Evolutionary conservation across 352 stramenopile genomes (phyloP).

Genomic region (Phytophthora palmivora): DNA sequence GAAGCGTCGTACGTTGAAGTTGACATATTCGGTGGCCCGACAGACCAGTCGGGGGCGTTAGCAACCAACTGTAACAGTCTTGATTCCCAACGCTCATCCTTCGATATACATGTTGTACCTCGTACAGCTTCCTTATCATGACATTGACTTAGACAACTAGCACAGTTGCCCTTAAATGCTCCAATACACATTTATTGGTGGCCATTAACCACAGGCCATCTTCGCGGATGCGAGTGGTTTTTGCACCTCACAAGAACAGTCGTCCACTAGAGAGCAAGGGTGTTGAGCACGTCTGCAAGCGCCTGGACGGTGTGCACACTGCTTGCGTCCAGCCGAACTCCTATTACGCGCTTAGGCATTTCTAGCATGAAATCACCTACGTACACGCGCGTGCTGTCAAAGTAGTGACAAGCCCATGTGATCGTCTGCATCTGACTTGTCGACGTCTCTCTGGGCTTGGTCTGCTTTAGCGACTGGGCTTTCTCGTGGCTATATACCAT

Average conservation of each 20-base stretch:
- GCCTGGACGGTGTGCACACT: constrained; percentile 34
- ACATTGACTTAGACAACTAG: no score
- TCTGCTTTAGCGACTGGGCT: constrained; percentile 24
- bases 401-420: constrained; percentile 35
- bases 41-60: constrained; percentile 4
- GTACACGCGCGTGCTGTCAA: constrained; percentile 33
- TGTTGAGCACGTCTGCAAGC: constrained; percentile 36
- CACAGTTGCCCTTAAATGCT: no score
- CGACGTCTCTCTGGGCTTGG: constrained; percentile 9
- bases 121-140: no score
- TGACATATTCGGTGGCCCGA: constrained; percentile 4
- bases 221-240: no score
- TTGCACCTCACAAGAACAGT: neutral
- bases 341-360: constrained; percentile 21
- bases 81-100: no score
- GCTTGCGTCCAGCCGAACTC: constrained; percentile 25
- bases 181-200: no score
- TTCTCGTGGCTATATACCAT: constrained; percentile 40
- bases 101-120: no score
- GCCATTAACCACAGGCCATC: no score
- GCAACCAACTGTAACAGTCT: neutral
- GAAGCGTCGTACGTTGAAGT: constrained; percentile 37
- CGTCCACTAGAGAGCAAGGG: constrained; percentile 5
- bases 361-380: constrained; percentile 32
- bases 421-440: constrained; percentile 15